These are phyloP conservation scores for Cardamine occulta DNA, from an alignment of 345 rosid genomes.

Conservation along the genomic window DNA sequence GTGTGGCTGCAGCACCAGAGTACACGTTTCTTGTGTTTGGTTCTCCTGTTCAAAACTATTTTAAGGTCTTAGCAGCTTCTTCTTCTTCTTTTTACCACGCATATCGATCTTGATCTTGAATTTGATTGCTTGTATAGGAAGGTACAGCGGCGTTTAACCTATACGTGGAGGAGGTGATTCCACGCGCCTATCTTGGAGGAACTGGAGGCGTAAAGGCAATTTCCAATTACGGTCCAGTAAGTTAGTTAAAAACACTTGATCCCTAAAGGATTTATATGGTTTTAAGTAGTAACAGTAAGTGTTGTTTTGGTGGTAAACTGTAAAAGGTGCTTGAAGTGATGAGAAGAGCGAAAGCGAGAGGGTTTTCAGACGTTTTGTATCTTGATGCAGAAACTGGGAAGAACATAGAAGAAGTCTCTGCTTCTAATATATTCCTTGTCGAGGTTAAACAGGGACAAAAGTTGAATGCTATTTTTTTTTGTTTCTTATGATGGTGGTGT, in stretches of 20 bases:
- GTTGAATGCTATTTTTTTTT: not conserved
- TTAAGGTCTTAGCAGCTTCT: constrained; percentile 55
- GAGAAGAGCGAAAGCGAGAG: constrained; percentile 69
- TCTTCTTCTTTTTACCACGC: not conserved
- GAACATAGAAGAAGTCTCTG: constrained; percentile 82
- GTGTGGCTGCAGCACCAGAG: constrained; percentile 76
- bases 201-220: constrained; percentile 75
- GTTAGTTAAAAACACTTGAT: constrained; percentile 40
- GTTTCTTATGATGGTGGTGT: not conserved
- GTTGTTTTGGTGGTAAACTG: constrained; percentile 1
- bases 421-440: constrained; percentile 79
- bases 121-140: constrained; percentile 46
- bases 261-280: too few relatives aligned
- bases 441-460: constrained; percentile 50
- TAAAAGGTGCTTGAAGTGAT: constrained; percentile 70
- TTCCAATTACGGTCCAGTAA: constrained; percentile 73
- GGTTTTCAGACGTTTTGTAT: constrained; percentile 84
- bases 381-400: constrained; percentile 74
- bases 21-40: constrained; percentile 70
- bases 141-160: constrained; percentile 64
- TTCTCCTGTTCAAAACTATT: constrained; percentile 83
- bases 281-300: not conserved
- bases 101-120: constrained; percentile 12
- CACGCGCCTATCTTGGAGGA: constrained; percentile 64
- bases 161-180: constrained; percentile 59